These are phyloP conservation scores for Sugiyamaella americana DNA, from an alignment of 805 yeast genomes.

Conservation along the genomic window DNA sequence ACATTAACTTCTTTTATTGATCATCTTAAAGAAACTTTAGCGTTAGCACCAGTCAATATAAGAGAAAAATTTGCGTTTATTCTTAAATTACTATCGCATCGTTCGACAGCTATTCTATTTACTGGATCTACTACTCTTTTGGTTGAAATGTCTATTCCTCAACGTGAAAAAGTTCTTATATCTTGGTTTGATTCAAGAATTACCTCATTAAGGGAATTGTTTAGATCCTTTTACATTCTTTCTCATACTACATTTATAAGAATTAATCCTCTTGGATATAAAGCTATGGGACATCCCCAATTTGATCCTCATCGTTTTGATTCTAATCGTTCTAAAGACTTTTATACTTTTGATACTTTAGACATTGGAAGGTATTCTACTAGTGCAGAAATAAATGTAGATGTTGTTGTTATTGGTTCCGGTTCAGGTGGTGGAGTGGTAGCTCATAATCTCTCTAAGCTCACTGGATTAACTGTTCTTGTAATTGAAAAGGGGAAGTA, in stretches of 20 bases:
- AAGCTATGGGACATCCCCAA: constrained; percentile 38
- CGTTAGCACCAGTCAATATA: background rate
- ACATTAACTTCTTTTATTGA: constrained; percentile 6
- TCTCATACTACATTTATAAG: constrained; percentile 28
- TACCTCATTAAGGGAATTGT: constrained; percentile 33
- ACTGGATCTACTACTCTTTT: constrained; percentile 22
- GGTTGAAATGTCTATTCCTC: constrained; percentile 25
- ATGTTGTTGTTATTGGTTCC: constrained; percentile 40
- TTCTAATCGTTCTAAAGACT: constrained; percentile 30
- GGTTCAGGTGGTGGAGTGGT: constrained; percentile 52
- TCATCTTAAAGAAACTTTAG: constrained; percentile 1
- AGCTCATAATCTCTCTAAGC: constrained; percentile 40
- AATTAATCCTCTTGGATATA: constrained; percentile 33
- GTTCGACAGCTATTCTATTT: constrained; percentile 21
- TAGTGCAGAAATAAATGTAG: constrained; percentile 14
- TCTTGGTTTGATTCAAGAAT: constrained; percentile 41
- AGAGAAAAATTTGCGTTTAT: constrained; percentile 14
- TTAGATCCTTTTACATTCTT: constrained; percentile 29
- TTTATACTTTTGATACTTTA: constrained; percentile 31
- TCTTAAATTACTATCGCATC: constrained; percentile 19
- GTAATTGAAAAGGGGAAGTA: constrained; percentile 49
- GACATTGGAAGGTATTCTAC: constrained; percentile 14
- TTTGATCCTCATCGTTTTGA: constrained; percentile 19
- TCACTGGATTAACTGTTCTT: constrained; percentile 39
- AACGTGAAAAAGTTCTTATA: constrained; percentile 32